phyloP scores from a whole-genome alignment of 805 yeast species.

The Blastobotrys chiropterorum region DNA sequence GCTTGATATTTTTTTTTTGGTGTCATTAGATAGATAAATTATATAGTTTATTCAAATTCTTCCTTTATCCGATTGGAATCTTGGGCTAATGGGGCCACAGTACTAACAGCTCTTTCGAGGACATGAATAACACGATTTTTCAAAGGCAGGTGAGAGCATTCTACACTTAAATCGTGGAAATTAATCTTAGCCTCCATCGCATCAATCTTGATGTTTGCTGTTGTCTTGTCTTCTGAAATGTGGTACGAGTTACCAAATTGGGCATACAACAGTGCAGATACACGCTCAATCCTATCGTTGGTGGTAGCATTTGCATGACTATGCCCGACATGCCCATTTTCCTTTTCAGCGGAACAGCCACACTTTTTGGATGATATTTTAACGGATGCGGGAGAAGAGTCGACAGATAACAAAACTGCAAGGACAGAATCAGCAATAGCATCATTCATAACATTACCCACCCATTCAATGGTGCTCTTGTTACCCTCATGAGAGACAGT shows the following conservation, averaged over 20 bases:
- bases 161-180: conserved; percentile 58
- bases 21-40: background rate
- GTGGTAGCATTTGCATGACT: conserved; percentile 30
- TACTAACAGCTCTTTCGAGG: conserved; percentile 64
- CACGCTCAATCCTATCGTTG: conserved; percentile 39
- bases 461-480: conserved; percentile 77
- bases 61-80: background rate
- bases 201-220: conserved; percentile 63
- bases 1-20: background rate
- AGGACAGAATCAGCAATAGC: conserved; percentile 91
- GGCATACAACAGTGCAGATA: conserved; percentile 59
- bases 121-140: conserved; percentile 79
- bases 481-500: conserved; percentile 43
- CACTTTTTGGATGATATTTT: conserved; percentile 67
- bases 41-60: background rate
- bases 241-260: conserved; percentile 81
- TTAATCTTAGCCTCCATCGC: conserved; percentile 65
- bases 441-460: conserved; percentile 81
- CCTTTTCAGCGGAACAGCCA: conserved; percentile 32
- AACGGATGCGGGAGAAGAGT: conserved; percentile 91
- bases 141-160: conserved; percentile 67
- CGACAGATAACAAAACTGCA: conserved; percentile 86
- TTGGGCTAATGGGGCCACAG: conserved; percentile 67
- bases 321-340: conserved; percentile 16
- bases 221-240: conserved; percentile 33